Base-by-base conservation (phyloP, 2,329 filamentous ascomycete genomes). In the Podosphaera fusca region DNA sequence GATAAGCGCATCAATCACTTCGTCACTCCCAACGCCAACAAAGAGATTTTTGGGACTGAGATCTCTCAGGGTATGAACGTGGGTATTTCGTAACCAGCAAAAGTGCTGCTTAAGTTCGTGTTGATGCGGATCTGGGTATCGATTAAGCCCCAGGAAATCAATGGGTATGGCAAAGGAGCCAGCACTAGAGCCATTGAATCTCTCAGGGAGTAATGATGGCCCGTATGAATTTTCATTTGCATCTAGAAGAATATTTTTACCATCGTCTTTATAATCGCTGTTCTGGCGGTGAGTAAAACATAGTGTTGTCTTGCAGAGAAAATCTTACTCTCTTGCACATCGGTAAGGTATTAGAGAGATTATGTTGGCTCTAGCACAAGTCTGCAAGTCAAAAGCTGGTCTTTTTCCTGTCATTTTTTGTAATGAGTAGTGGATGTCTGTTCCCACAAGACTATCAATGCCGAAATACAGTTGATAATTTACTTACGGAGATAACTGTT, bases 251-350 rank as follows among this genome's bases (percentile, higher is more conserved):
- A 96, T 81, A 67, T 96, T 96, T 59, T 82, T 90, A 63, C 92
- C 92, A 68, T 98, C 85, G 69, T 98, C 90, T 73, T 98, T 95
- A 78, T 98, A 96, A 77, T 98, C 92, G 73, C 87, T 94, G 35
- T 55, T 9, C 67, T 55, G 53, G 66, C 55, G 66, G 63, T 67
- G 62, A 72, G 63, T 69, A 62, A 62, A 56, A 42, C 31, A 38
- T 50, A 14, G 8, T 56, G 9, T 34, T 50, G 57, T 35, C 56
- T 60, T 59, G 57, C 59, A 61, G 61, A 58, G 14, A 30, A 5
- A n/a, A 53, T 71, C 81, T 70, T 73, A 87, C 85, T 90, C 85
- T 76, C 85, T 73, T 34, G 85, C 85, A 68, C 85, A 90, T 58
- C 85, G 81, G 67, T 90, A 90, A 45, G 85, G 85, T 65, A 87